Evolutionary conservation across 768 basidiomycete species (phyloP), one percentile per base, ranked within the genome.

Genomic region (Lactarius indigo): DNA sequence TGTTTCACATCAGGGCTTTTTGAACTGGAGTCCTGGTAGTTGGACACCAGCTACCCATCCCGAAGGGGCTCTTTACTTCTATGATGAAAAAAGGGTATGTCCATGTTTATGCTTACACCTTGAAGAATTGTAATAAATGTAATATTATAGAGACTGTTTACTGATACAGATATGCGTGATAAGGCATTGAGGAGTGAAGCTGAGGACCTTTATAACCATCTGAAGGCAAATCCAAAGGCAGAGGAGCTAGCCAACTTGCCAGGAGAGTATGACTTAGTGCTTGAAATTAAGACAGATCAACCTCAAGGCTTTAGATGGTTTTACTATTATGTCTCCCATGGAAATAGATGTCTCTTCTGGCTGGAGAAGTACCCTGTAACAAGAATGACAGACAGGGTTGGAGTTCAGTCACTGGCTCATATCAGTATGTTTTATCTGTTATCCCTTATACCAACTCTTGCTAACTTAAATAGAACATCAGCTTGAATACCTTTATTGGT

Each of bases 401-500:
- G 47, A 23, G 47, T 47, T 47, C 47, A 47, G 47, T 47, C 47
- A 23, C 47, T 47, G 12, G 47, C 47, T 5, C 47, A 47, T 47
- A 47, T 47, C 4, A 13, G 47, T 47, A 47, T 13, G 47, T 23
- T 47, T 23, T 2, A 47, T 47, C 18, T 44, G 2, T 47, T 4
- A n/a, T n/a, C 1, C 1, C 8, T 12, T 13, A 12, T 5, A 12
- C n/a, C 3, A 47, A 23, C 18, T n/a, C 20, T n/a, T n/a, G 42
- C 44, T 44, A 20, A 9, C 12, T 23, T 47, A 47, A 0, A n/a
- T 47, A 47, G 47, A 47, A 1, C 47, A 47, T 23, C 47, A 47
- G 10, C 47, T 47, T 10, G 47, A 47, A 47, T 1, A 47, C n/a
- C 12, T 23, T 47, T 74, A 75, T 63, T 75, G 74, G 73, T 72